These are phyloP conservation scores for Cercospora janseana DNA, from an alignment of 2,329 filamentous ascomycete species.

Conservation along the genomic window DNA sequence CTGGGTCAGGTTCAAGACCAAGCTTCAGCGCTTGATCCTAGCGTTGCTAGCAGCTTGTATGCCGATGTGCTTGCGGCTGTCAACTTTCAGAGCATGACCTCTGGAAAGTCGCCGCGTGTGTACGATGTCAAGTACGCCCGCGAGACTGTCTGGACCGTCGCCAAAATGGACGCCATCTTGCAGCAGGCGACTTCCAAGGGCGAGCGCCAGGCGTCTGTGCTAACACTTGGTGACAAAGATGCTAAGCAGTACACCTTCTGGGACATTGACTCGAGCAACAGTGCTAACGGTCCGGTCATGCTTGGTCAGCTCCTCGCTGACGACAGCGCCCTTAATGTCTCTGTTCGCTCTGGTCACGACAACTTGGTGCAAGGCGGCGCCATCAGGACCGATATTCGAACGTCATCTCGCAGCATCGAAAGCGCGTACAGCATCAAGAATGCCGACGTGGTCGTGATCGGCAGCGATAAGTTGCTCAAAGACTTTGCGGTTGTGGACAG, in stretches of 20 bases:
- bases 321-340: conserved; percentile 61
- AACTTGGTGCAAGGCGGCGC: conserved; percentile 71
- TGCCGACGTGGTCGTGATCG: conserved; percentile 76
- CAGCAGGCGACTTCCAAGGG: conserved; percentile 46
- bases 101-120: conserved; percentile 60
- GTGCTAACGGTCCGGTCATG: conserved; percentile 62
- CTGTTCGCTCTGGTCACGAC: conserved; percentile 59
- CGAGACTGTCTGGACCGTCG: conserved; percentile 62
- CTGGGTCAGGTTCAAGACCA: conserved; percentile 83
- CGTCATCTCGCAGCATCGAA: conserved; percentile 77
- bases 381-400: conserved; percentile 79
- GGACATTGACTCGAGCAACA: conserved; percentile 75
- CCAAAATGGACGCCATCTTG: conserved; percentile 50
- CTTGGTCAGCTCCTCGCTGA: conserved; percentile 60
- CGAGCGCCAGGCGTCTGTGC: conserved; percentile 33
- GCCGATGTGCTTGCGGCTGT: conserved; percentile 86
- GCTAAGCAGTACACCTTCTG: conserved; percentile 90
- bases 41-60: conserved; percentile 80
- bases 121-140: conserved; percentile 89
- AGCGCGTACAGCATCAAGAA: conserved; percentile 76
- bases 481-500: conserved; percentile 64
- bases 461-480: conserved; percentile 74
- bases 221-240: conserved; percentile 49
- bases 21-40: conserved; percentile 68
- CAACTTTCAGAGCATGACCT: conserved; percentile 70